Evolutionary conservation across 2,329 filamentous ascomycete genomes (phyloP).

Genomic region (Salinomyces thailandicus): DNA sequence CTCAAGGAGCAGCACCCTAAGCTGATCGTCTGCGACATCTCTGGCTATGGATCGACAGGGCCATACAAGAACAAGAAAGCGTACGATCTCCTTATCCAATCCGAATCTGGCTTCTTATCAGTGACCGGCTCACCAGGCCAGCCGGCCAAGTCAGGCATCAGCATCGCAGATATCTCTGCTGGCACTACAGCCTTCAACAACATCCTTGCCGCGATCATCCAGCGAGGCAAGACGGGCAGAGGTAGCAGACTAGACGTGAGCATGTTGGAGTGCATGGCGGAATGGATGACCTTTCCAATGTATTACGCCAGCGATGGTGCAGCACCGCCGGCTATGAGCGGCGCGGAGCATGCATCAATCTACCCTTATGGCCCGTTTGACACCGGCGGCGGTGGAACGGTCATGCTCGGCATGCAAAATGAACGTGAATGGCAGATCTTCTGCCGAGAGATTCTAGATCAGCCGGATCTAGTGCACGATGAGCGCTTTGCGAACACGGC

Average conservation of each 20-base stretch:
- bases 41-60: slow-evolving; percentile 88
- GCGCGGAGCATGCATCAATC: slow-evolving; percentile 45
- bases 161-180: slow-evolving; percentile 89
- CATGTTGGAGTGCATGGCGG: slow-evolving; percentile 49
- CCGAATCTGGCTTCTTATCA: slow-evolving; percentile 32
- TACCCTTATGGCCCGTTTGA: slow-evolving; percentile 49
- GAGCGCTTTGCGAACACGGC: slow-evolving; percentile 40
- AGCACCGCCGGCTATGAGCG: slow-evolving; percentile 34
- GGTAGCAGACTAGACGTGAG: slow-evolving; percentile 45
- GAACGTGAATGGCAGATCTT: slow-evolving; percentile 46
- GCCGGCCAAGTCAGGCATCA: slow-evolving; percentile 92
- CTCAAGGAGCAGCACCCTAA: slow-evolving; percentile 67
- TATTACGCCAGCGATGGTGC: slow-evolving; percentile 45
- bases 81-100: slow-evolving; percentile 98
- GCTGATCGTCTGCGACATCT: slow-evolving; percentile 89
- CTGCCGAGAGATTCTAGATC: slow-evolving; percentile 37
- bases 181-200: slow-evolving; percentile 89
- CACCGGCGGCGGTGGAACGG: slow-evolving; percentile 36
- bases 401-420: slow-evolving; percentile 50
- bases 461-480: slow-evolving; percentile 35
- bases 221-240: slow-evolving; percentile 39
- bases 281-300: slow-evolving; percentile 59
- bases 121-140: slow-evolving; percentile 79
- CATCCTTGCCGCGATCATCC: slow-evolving; percentile 81
- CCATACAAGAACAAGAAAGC: slow-evolving; percentile 82